Base-by-base conservation (phyloP, 306 rosid species). In the Quercus suber region DNA sequence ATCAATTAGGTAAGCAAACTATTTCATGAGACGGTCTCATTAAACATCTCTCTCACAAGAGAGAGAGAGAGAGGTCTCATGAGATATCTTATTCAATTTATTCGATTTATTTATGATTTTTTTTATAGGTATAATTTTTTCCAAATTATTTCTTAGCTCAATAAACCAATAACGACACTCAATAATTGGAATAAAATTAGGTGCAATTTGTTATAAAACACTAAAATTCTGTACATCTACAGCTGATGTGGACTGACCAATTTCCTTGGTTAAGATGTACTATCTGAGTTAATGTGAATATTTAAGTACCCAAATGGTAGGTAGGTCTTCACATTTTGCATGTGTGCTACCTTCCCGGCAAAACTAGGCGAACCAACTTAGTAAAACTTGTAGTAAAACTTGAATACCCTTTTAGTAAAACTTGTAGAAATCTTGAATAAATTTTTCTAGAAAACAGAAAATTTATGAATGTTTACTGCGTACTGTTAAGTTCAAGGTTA, bases 241-340 rank as follows among this genome's bases (percentile, higher is more conserved):
- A 63, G 20, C 11, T 63, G 41, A 63, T 55, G 69, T 31, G 27
- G 75, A 69, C 74, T 23, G 8, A 6, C 17, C 20, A 35, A 20
- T 68, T 77, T 23, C 31, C 11, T 35, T 72, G 30, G 21, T 41
- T 19, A 51, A 82, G 72, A 68, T 20, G 37, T n/a, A 33, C 17
- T 15, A 55, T n/a, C 13, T 13, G 23, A 18, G 19, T 10, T 45
- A 49, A 25, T 18, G 12, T 71, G 19, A 70, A 58, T 37, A 75
- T 60, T 52, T 23, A 76, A 51, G 65, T 4, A 35, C 71, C 75
- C 37, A 35, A 67, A 17, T 63, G 25, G 67, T 55, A 30, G 83
- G 74, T 75, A n/a, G 80, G 77, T 83, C 80, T 49, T 33, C 80
- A 35, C 70, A 79, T 27, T 71, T 83, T 61, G 19, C 76, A 69